A percentile compares a stretch with the other conserved stretches of the same genome.
Evolutionary conservation across 169 alveolate genomes (phyloP).

Genomic region (Babesia bigemina): DNA sequence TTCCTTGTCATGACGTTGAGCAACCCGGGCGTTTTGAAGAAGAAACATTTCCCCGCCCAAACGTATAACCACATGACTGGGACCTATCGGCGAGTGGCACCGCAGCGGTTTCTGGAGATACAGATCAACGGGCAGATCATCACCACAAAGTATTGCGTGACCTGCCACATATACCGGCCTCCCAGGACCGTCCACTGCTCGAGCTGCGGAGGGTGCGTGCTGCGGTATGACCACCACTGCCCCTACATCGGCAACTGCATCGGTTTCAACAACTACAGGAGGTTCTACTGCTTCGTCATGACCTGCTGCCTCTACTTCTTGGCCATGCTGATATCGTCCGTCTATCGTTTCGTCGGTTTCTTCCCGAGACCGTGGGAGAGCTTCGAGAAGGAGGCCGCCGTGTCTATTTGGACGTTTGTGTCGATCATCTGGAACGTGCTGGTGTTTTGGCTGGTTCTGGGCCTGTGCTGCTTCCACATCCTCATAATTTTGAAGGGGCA

Average conservation of each 20-base stretch:
- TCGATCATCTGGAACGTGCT: constrained; percentile 42
- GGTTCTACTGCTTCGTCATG: constrained; percentile 77
- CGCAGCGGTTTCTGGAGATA: constrained; percentile 73
- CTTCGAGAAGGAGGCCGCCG: constrained; percentile 36
- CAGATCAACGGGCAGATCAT: constrained; percentile 73
- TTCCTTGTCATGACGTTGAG: constrained; percentile 31
- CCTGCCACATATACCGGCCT: constrained; percentile 87
- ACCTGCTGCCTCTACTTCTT: constrained; percentile 70
- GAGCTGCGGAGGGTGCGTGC: constrained; percentile 88
- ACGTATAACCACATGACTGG: constrained; percentile 68
- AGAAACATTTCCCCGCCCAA: constrained; percentile 31
- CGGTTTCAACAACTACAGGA: constrained; percentile 86
- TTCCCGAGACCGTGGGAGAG: constrained; percentile 28
- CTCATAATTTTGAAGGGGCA: constrained; percentile 68
- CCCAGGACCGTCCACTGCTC: constrained; percentile 91
- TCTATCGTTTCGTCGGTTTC: constrained; percentile 66
- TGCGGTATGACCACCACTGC: constrained; percentile 91
- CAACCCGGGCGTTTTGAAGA: constrained; percentile 57
- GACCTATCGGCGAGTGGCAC: constrained; percentile 68
- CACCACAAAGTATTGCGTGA: constrained; percentile 80
- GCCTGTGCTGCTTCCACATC: constrained; percentile 78
- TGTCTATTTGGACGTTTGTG: constrained; percentile 57
- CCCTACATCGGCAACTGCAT: constrained; percentile 90
- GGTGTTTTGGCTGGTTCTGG: constrained; percentile 78
- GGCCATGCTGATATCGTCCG: constrained; percentile 30